Evolutionary conservation across 345 rosid species (phyloP).

Genomic region (Arabidopsis arenosa): DNA sequence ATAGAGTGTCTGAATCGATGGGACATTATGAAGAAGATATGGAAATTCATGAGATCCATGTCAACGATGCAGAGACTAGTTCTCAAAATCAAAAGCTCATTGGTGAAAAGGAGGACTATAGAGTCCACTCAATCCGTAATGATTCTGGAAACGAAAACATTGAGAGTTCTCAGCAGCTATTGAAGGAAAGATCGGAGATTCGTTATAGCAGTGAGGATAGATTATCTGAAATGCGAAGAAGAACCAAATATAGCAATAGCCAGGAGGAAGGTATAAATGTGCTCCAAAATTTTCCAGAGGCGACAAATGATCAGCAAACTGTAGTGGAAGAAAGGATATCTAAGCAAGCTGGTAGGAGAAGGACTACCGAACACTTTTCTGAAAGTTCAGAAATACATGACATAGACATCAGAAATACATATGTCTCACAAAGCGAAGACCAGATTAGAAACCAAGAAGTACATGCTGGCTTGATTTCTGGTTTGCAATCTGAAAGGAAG

Average conservation of each 20-base stretch:
- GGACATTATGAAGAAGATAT: constrained; percentile 49
- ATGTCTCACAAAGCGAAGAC: constrained; percentile 48
- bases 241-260: constrained; percentile 52
- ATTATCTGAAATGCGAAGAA: constrained; percentile 52
- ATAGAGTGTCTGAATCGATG: constrained; percentile 48
- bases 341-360: constrained; percentile 47
- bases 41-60: constrained; percentile 51
- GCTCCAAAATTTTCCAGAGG: constrained; percentile 43
- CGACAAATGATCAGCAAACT: constrained; percentile 42
- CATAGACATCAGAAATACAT: constrained; percentile 44
- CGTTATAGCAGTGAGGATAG: constrained; percentile 48
- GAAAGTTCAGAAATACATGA: constrained; percentile 46
- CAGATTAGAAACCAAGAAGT: constrained; percentile 51
- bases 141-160: constrained; percentile 41
- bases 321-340: constrained; percentile 48
- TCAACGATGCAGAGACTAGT: constrained; percentile 46
- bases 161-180: constrained; percentile 44
- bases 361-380: constrained; percentile 47
- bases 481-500: constrained; percentile 47
- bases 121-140: constrained; percentile 31
- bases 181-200: constrained; percentile 44
- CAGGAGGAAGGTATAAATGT: constrained; percentile 47
- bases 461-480: constrained; percentile 41
- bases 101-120: constrained; percentile 47
- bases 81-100: constrained; percentile 52